A percentile compares a stretch with the other conserved stretches of the same genome.
phyloP scores from a whole-genome alignment of 2,329 filamentous ascomycete genomes.

The Ophiostoma sp. region DNA sequence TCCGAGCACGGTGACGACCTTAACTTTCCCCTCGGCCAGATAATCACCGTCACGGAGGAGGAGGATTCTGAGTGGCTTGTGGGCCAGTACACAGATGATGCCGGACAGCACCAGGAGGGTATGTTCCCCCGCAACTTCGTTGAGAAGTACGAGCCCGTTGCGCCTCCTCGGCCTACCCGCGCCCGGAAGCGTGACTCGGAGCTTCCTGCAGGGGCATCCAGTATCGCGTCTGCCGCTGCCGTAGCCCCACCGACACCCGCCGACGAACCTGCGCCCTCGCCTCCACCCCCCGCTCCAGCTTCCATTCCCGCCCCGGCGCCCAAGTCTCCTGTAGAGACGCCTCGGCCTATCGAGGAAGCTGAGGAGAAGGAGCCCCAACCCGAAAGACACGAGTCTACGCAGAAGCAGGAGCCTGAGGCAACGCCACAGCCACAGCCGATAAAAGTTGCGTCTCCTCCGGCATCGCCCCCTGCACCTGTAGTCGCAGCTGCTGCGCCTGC shows the following conservation, averaged over 20 bases:
- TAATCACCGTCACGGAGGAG: constrained; percentile 88
- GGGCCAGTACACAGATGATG: constrained; percentile 75
- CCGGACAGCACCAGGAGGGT: constrained; percentile 70
- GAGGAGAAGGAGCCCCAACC: background rate
- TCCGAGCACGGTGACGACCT: constrained; percentile 94
- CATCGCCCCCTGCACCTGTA: constrained; percentile 9
- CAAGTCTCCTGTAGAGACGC: background rate
- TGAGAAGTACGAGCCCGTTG: constrained; percentile 86
- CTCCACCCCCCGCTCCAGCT: constrained; percentile 19
- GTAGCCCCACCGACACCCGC: constrained; percentile 27
- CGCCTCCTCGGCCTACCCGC: constrained; percentile 78
- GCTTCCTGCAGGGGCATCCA: constrained; percentile 24
- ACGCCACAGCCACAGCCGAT: background rate
- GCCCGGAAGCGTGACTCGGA: constrained; percentile 61
- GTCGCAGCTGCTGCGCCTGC: background rate
- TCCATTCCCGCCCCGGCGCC: background rate
- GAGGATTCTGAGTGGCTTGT: constrained; percentile 93
- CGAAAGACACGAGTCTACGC: background rate
- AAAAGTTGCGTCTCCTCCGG: constrained; percentile 13
- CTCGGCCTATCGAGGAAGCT: background rate
- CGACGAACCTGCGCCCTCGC: constrained; percentile 26
- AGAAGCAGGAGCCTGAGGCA: constrained; percentile 9
- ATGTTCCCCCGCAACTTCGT: constrained; percentile 97
- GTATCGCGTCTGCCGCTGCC: constrained; percentile 26
- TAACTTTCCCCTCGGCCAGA: constrained; percentile 74